A percentile compares a stretch with the other conserved stretches of the same genome.
These are phyloP conservation scores for Fomitopsis betulina DNA, from an alignment of 1,284 basidiomycete genomes.

Conservation along the genomic window DNA sequence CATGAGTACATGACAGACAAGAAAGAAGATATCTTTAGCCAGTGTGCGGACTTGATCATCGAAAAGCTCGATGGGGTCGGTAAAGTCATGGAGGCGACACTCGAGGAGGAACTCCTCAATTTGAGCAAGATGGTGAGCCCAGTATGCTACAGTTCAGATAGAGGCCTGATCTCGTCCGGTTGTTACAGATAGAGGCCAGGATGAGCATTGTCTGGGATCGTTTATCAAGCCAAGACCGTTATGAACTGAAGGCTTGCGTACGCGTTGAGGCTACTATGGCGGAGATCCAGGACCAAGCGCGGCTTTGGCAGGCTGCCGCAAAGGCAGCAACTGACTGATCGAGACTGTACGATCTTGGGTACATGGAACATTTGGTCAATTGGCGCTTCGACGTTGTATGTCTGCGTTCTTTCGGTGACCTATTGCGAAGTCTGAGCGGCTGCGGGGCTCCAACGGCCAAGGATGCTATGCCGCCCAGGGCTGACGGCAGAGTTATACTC, in stretches of 20 bases:
- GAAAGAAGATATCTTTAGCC: not conserved
- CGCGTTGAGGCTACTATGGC: constrained; percentile 13
- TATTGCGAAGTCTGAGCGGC: no score
- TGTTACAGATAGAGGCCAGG: constrained; percentile 50
- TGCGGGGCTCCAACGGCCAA: no score
- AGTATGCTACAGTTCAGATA: constrained; percentile 28
- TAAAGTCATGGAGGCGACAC: not conserved
- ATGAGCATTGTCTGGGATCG: constrained; percentile 54
- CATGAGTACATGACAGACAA: not conserved
- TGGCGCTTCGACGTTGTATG: no score
- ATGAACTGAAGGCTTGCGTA: constrained; percentile 31
- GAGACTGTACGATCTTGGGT: not conserved
- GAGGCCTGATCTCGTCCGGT: constrained; percentile 40
- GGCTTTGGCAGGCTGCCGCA: constrained; percentile 35
- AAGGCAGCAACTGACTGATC: not conserved
- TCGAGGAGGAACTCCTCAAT: not conserved
- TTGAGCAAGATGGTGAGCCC: not conserved
- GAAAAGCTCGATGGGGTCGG: not conserved
- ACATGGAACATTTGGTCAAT: not conserved
- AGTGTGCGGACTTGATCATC: not conserved
- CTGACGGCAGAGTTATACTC: no score
- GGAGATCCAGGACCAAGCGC: constrained; percentile 34
- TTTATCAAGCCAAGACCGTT: constrained; percentile 33
- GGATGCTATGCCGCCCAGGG: no score
- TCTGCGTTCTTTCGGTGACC: no score